A percentile compares a stretch with the other conserved stretches of the same genome.
Evolutionary conservation across 2,329 filamentous ascomycete genomes (phyloP).

Genomic region (Cordyceps javanica): DNA sequence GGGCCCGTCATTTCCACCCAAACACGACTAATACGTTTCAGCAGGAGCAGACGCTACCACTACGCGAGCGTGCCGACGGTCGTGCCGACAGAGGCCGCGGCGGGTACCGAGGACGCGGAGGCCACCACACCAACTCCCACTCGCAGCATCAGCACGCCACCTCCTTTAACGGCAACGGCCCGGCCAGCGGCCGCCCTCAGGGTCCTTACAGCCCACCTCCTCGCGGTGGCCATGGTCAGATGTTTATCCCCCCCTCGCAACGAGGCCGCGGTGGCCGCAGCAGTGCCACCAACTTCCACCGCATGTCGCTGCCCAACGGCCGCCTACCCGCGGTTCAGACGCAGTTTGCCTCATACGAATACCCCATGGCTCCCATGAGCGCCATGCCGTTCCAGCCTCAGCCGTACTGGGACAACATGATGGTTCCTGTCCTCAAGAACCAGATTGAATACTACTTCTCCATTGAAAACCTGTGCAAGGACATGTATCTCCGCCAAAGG

Average conservation of each 20-base stretch:
- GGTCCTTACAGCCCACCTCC: slow-evolving; percentile 40
- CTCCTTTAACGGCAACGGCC: slow-evolving; percentile 30
- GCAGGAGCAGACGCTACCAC: slow-evolving; percentile 23
- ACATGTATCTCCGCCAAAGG: slow-evolving; percentile 76
- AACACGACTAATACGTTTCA: neutral
- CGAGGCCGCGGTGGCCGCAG: slow-evolving; percentile 26
- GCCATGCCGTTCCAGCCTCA: slow-evolving; percentile 28
- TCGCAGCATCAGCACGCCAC: slow-evolving; percentile 27
- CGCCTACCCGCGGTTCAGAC: slow-evolving; percentile 32
- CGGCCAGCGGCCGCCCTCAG: slow-evolving; percentile 27
- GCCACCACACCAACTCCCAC: slow-evolving; percentile 34
- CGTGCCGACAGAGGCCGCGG: slow-evolving; percentile 38
- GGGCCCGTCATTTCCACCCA: neutral
- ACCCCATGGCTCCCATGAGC: slow-evolving; percentile 33
- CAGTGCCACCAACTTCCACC: slow-evolving; percentile 29
- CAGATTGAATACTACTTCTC: slow-evolving; percentile 94
- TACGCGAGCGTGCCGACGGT: slow-evolving; percentile 30
- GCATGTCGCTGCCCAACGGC: slow-evolving; percentile 34
- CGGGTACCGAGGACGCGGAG: slow-evolving; percentile 40
- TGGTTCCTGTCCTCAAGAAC: slow-evolving; percentile 36
- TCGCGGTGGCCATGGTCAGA: slow-evolving; percentile 30
- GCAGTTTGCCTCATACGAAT: slow-evolving; percentile 33
- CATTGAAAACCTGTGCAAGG: slow-evolving; percentile 89
- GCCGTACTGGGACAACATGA: slow-evolving; percentile 49
- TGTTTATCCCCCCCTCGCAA: slow-evolving; percentile 27